Evolutionary conservation across 2,329 filamentous ascomycete genomes (phyloP).

Genomic region (Penicillium sp.): DNA sequence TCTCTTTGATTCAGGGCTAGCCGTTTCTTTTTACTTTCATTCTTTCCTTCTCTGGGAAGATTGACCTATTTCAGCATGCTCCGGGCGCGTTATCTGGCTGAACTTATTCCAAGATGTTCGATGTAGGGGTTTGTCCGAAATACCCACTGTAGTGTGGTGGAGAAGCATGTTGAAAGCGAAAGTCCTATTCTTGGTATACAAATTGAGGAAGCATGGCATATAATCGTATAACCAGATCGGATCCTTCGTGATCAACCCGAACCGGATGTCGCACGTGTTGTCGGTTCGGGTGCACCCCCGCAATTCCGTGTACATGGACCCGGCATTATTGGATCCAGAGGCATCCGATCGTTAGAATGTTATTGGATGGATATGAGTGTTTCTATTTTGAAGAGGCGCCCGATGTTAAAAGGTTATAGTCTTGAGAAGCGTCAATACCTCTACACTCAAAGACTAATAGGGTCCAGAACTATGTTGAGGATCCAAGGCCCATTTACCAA

Average conservation of each 20-base stretch:
- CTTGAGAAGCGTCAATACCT: slow-evolving; percentile 22
- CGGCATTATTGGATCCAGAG: not conserved
- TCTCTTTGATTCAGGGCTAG: not conserved
- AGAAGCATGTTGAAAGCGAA: no score
- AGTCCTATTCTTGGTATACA: no score
- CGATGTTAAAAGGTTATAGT: slow-evolving; percentile 12
- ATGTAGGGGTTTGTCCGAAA: not conserved
- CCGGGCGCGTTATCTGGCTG: not conserved
- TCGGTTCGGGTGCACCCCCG: not conserved
- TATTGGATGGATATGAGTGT: slow-evolving; percentile 26
- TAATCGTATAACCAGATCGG: no score
- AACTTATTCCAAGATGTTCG: not conserved
- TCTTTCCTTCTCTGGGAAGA: not conserved
- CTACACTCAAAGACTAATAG: slow-evolving; percentile 26
- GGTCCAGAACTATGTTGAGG: slow-evolving; percentile 23
- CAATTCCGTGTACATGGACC: not conserved
- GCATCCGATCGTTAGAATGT: slow-evolving; percentile 9
- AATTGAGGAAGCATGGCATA: no score
- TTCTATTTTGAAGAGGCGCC: not conserved
- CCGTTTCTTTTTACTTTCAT: not conserved
- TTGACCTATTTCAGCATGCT: not conserved
- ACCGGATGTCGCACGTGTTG: slow-evolving; percentile 18
- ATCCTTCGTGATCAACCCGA: slow-evolving; percentile 7
- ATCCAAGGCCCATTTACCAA: slow-evolving; percentile 25
- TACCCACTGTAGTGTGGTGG: not conserved